Conservation (phyloP, 1,284 basidiomycete species). For the Coniferiporia sulphurascens region DNA sequence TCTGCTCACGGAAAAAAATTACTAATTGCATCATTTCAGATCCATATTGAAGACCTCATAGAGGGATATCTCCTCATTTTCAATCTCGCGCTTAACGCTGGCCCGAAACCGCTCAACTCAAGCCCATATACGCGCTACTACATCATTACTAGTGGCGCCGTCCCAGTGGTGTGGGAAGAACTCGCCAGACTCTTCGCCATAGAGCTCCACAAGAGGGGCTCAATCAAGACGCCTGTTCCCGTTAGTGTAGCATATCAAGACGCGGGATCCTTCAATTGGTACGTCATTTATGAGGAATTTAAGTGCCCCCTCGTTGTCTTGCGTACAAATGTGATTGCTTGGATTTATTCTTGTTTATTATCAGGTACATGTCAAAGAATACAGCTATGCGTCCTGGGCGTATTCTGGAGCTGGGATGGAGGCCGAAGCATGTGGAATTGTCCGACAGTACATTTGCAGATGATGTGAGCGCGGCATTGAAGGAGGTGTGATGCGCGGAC, state of each 20-base stretch:
- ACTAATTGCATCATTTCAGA: not conserved
- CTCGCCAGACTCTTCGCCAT: not conserved
- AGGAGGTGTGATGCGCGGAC: too few species aligned
- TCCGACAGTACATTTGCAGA: not conserved
- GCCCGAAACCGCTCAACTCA: not conserved
- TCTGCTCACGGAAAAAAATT: not conserved
- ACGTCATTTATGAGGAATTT: not conserved
- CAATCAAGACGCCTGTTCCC: not conserved
- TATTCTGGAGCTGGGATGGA: not conserved
- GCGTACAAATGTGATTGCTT: not conserved
- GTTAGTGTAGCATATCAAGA: not conserved
- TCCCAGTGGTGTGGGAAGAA: not conserved
- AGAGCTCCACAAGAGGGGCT: not conserved
- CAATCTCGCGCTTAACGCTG: not conserved
- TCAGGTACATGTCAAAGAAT: not conserved
- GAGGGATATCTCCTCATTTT: not conserved
- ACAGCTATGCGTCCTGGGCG: not conserved
- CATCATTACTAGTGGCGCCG: not conserved
- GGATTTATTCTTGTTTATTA: not conserved
- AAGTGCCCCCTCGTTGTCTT: not conserved
- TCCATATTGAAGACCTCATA: slow-evolving; percentile 10
- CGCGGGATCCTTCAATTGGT: not conserved
- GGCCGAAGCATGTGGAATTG: not conserved
- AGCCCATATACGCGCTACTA: slow-evolving; percentile 11
- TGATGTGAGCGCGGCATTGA: not conserved